phyloP scores from a whole-genome alignment of 2,329 filamentous ascomycete genomes.

The Fusarium acutatum region DNA sequence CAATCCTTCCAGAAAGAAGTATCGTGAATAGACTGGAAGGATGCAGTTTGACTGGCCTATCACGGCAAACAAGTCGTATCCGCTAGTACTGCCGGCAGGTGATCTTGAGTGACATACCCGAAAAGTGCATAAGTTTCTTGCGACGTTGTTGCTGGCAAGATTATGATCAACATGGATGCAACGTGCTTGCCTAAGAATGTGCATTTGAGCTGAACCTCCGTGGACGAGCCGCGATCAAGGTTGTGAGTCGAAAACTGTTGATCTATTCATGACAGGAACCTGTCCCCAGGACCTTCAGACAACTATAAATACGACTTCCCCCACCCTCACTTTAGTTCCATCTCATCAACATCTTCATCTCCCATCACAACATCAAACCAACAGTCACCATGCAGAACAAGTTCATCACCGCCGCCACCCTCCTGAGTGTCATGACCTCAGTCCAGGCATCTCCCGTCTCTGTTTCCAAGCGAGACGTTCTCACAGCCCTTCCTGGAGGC shows the following conservation, averaged over 20 bases:
- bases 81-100: background rate
- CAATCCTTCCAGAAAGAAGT: background rate
- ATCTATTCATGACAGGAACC: background rate
- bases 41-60: background rate
- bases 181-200: background rate
- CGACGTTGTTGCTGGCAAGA: background rate
- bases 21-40: background rate
- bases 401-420: slow-evolving; percentile 14
- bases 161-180: slow-evolving; percentile 1
- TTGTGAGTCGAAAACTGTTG: background rate
- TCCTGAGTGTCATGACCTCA: slow-evolving; percentile 31
- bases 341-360: background rate
- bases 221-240: background rate
- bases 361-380: background rate
- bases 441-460: slow-evolving; percentile 25
- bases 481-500: slow-evolving; percentile 44
- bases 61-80: background rate
- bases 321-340: background rate
- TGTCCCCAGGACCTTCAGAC: background rate
- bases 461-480: slow-evolving; percentile 35
- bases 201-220: background rate
- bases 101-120: background rate
- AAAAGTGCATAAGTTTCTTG: background rate
- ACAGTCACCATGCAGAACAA: slow-evolving; percentile 26
- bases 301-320: background rate